These are phyloP conservation scores for Boletus edulis DNA, from an alignment of 768 basidiomycete species.

Conservation along the genomic window DNA sequence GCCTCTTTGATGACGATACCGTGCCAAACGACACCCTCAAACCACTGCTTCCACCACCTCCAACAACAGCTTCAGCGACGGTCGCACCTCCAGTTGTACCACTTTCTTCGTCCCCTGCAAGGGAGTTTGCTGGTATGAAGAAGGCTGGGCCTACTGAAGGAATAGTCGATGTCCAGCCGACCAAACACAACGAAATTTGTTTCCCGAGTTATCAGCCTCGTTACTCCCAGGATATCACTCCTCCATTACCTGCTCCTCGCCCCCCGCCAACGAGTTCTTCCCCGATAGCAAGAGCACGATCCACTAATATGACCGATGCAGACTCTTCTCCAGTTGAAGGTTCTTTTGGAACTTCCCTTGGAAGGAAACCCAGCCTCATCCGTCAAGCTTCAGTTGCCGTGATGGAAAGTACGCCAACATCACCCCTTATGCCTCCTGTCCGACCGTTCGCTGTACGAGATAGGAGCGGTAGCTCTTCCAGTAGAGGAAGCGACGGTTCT, in stretches of 20 bases:
- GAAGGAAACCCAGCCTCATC: conserved; percentile 38
- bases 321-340: conserved; percentile 13
- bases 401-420: conserved; percentile 45
- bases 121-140: conserved; percentile 33
- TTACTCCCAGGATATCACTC: conserved; percentile 51
- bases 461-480: conserved; percentile 48
- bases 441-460: conserved; percentile 47
- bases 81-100: conserved; percentile 26
- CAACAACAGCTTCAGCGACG: conserved; percentile 25
- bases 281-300: conserved; percentile 34
- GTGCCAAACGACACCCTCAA: conserved; percentile 41
- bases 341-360: conserved; percentile 8
- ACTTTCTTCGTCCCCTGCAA: conserved; percentile 35
- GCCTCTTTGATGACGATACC: conserved; percentile 70
- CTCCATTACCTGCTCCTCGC: conserved; percentile 25
- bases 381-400: conserved; percentile 55
- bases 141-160: conserved; percentile 31
- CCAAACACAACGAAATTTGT: conserved; percentile 50
- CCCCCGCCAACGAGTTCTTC: conserved; percentile 30
- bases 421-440: conserved; percentile 41
- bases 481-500: conserved; percentile 35
- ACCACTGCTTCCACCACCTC: conserved; percentile 33
- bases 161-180: conserved; percentile 39
- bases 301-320: conserved; percentile 30
- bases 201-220: conserved; percentile 60